Conservation (phyloP, 2,329 filamentous ascomycete species). For the Clarireedia monteithiana region DNA sequence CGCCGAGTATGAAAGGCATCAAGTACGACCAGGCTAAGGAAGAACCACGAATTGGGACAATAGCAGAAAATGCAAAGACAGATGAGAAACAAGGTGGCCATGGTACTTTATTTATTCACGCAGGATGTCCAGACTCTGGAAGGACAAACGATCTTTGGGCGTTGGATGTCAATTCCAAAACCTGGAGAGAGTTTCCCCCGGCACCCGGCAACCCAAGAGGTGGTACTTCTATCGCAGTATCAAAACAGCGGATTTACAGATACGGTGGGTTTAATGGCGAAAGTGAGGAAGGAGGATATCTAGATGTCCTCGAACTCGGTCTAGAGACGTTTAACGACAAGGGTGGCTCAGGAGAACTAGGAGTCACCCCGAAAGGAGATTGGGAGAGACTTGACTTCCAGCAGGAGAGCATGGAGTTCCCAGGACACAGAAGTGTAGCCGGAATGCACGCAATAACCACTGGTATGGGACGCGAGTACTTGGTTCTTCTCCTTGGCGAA, state of each 20-base stretch:
- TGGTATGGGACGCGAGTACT: constrained; percentile 53
- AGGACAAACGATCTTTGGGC: constrained; percentile 66
- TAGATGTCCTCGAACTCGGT: constrained; percentile 58
- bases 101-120: constrained; percentile 68
- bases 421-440: constrained; percentile 45
- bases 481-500: constrained; percentile 56
- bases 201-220: constrained; percentile 61
- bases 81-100: constrained; percentile 57
- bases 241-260: constrained; percentile 59
- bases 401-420: constrained; percentile 39
- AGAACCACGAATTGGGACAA: constrained; percentile 47
- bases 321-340: constrained; percentile 49
- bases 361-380: constrained; percentile 40
- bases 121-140: constrained; percentile 58
- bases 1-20: constrained; percentile 20
- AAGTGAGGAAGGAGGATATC: constrained; percentile 58
- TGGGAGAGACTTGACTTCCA: constrained; percentile 47
- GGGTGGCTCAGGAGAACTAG: constrained; percentile 40
- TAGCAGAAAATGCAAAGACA: constrained; percentile 46
- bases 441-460: constrained; percentile 47
- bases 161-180: constrained; percentile 56
- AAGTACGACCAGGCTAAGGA: constrained; percentile 32
- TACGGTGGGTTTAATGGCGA: constrained; percentile 75
- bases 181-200: constrained; percentile 60
- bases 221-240: constrained; percentile 59